Percentiles rank a stretch among this genome's conserved stretches.
Conservation (phyloP, 23 red algal genomes). For the Gracilaria caudata region DNA sequence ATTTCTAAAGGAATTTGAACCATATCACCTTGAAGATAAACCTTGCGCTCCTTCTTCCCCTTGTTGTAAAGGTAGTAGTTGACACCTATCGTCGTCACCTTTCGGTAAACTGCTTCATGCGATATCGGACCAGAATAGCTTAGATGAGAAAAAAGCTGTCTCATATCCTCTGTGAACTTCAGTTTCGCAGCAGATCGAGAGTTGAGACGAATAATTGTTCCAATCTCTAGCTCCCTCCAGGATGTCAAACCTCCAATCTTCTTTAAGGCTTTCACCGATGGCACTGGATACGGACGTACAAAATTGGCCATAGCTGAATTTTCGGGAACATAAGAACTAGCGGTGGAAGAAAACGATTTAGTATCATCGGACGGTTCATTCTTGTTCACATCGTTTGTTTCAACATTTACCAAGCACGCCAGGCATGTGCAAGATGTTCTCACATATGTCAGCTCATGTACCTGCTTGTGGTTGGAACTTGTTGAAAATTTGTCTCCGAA, state of each 20-base stretch:
- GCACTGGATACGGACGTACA: conserved; percentile 39
- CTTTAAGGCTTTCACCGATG: conserved; percentile 21
- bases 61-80: conserved; percentile 74
- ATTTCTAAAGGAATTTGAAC: conserved; percentile 65
- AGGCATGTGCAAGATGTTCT: conserved; percentile 62
- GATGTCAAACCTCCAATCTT: conserved; percentile 51
- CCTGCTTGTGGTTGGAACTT: conserved; percentile 17
- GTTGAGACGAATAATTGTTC: conserved; percentile 55
- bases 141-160: conserved; percentile 60
- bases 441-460: conserved; percentile 69
- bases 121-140: conserved; percentile 56
- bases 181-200: conserved; percentile 48
- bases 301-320: conserved; percentile 77
- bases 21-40: conserved; percentile 66
- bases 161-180: conserved; percentile 66
- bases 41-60: conserved; percentile 68
- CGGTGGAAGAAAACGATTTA: conserved; percentile 24
- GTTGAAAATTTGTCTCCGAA: conserved; percentile 51
- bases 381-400: background rate
- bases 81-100: conserved; percentile 69
- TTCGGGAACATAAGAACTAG: conserved; percentile 33
- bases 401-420: conserved; percentile 28
- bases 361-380: conserved; percentile 32
- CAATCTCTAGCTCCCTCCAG: conserved; percentile 62
- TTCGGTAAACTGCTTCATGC: conserved; percentile 64